These are phyloP conservation scores for Penicillium occitanis DNA, from an alignment of 2,329 filamentous ascomycete genomes.

Conservation along the genomic window DNA sequence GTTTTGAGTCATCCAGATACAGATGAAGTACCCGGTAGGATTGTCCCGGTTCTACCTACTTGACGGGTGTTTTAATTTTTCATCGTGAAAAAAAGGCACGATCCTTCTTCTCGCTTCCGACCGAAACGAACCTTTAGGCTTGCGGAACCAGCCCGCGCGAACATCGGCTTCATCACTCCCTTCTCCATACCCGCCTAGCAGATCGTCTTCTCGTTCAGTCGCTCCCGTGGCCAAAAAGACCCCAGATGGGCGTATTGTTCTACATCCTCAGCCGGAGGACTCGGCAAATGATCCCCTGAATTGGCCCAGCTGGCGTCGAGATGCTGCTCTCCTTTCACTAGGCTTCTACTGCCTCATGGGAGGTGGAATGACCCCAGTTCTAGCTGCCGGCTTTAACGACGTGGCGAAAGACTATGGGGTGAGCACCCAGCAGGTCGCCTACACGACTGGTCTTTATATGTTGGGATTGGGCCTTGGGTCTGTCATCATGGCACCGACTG, in stretches of 20 bases:
- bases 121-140: conserved; percentile 62
- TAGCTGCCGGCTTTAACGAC: conserved; percentile 85
- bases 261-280: conserved; percentile 90
- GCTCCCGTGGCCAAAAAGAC: conserved; percentile 67
- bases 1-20: conserved; percentile 78
- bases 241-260: conserved; percentile 75
- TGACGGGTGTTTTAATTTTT: background rate
- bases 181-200: conserved; percentile 43
- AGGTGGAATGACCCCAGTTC: conserved; percentile 84
- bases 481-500: conserved; percentile 82
- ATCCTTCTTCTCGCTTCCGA: conserved; percentile 61
- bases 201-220: conserved; percentile 38
- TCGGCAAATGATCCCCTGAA: conserved; percentile 89
- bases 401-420: conserved; percentile 69
- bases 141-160: conserved; percentile 62
- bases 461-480: conserved; percentile 84
- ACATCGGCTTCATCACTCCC: conserved; percentile 57
- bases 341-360: conserved; percentile 93
- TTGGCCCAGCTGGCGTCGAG: conserved; percentile 80
- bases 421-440: conserved; percentile 68
- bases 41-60: too few relatives aligned
- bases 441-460: conserved; percentile 94
- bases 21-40: conserved; percentile 79
- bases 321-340: conserved; percentile 74
- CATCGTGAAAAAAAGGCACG: conserved; percentile 49